Base-by-base conservation (phyloP, 2,329 filamentous ascomycete species). In the Periglandula ipomoeae region DNA sequence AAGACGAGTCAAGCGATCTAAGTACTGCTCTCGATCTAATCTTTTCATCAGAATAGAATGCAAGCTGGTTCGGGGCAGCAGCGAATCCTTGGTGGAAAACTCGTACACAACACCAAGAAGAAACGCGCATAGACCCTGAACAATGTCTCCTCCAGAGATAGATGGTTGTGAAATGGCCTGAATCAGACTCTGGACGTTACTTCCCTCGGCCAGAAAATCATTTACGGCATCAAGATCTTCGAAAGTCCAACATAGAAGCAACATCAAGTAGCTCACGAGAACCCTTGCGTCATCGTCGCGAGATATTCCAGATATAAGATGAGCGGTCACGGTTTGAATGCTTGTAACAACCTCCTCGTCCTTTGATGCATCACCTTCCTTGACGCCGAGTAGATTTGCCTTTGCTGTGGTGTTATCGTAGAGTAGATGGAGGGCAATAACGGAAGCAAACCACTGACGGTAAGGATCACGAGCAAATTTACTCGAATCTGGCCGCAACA, bases 1-100 rank as follows among this genome's bases (percentile, higher is more conserved):
- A 34, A 98, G 71, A 53, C 84, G 85, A 22, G 78, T 81, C 35
- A 98, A 75, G 53, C 84, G 84, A 64, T 94, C 86, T 48, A 94
- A 80, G 61, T 95, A 98, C 58, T 84, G 84, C 58, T 95, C 89
- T 56, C 90, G 82, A 35, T 89, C 88, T 58, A 97, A 77, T 50
- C 84, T 81, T 40, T 84, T 81, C 24, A 80, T 74, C 32, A 98
- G 72, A 24, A 96, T 78, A 22, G 85, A 81, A 59, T 95, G 87
- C 40, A 98, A 70, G 9, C 85, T 90, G 22, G 82, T 75, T 52
- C 93, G 79, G 5, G 91, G 80, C 46, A 98, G 84, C 0, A 93
- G 89, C 0, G 91, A 97, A 66, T 98, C 93, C 62, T 95, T 95
- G 0, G 91, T 96, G 9, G 91, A 97, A 61, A 97, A 98, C 60